These are phyloP conservation scores for Xenoacremonium recifei DNA, from an alignment of 2,329 filamentous ascomycete species.

Conservation along the genomic window DNA sequence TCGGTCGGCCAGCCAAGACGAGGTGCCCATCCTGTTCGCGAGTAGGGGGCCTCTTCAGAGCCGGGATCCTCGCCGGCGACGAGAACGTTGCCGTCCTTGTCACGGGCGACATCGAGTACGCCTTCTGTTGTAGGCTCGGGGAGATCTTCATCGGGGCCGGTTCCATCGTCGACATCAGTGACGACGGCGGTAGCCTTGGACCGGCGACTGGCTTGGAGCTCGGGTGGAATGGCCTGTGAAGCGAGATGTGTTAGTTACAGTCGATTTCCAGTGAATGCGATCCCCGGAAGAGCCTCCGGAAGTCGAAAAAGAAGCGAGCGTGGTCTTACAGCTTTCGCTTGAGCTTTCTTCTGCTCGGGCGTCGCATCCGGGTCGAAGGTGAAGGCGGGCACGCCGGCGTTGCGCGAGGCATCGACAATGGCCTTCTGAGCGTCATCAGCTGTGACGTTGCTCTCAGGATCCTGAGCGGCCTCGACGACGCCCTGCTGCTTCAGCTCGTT, in stretches of 20 bases:
- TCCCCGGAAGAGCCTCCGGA: too few relatives aligned
- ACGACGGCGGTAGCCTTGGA: conserved; percentile 67
- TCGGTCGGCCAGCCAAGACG: conserved; percentile 72
- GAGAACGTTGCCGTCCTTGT: conserved; percentile 47
- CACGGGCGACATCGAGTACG: conserved; percentile 55
- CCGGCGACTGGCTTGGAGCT: conserved; percentile 33
- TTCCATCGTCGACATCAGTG: conserved; percentile 76
- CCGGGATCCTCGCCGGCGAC: conserved; percentile 51
- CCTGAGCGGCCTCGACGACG: conserved; percentile 71
- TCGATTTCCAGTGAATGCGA: too few relatives aligned
- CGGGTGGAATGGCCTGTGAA: conserved; percentile 35
- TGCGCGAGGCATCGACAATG: conserved; percentile 74
- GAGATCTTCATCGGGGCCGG: conserved; percentile 70
- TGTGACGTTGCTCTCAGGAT: conserved; percentile 66
- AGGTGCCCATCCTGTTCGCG: conserved; percentile 80
- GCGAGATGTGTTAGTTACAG: background rate
- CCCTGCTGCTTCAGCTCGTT: conserved; percentile 79
- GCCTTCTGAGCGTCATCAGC: conserved; percentile 70
- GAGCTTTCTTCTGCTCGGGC: conserved; percentile 79
- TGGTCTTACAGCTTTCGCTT: conserved; percentile 67
- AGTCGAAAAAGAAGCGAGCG: background rate
- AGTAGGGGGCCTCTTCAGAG: conserved; percentile 47
- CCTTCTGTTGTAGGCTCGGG: conserved; percentile 71
- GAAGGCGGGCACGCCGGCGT: conserved; percentile 77
- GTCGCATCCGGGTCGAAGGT: conserved; percentile 85